Percentiles rank a stretch among this genome's conserved stretches.
These are phyloP conservation scores for Globisporangium heterothallicum DNA, from an alignment of 352 stramenopile species.

Conservation along the genomic window DNA sequence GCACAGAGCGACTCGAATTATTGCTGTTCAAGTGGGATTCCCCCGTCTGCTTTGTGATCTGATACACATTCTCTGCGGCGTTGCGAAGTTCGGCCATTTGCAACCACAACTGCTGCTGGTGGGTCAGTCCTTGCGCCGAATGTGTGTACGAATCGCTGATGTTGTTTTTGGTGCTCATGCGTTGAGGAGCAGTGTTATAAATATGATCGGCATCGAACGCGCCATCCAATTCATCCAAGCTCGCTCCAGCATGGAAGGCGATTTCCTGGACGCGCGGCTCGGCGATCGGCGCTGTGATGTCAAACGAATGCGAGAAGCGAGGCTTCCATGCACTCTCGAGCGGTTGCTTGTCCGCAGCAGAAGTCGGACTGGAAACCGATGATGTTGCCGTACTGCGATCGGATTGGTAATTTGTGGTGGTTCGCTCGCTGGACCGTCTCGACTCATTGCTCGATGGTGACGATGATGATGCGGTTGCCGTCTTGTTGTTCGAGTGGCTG, in stretches of 20 bases:
- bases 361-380: not conserved
- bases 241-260: not conserved
- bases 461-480: too few species aligned
- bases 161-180: too few species aligned
- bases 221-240: conserved; percentile 2
- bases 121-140: conserved; percentile 1
- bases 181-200: too few species aligned
- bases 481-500: not conserved
- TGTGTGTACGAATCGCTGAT: too few species aligned
- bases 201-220: not conserved
- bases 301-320: conserved; percentile 8
- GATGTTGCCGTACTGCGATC: not conserved
- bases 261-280: not conserved
- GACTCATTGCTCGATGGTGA: not conserved
- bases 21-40: conserved; percentile 6
- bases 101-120: conserved; percentile 30
- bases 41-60: conserved; percentile 13
- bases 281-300: conserved; percentile 4
- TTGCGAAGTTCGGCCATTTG: conserved; percentile 43
- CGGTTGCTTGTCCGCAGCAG: not conserved
- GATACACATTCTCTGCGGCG: conserved; percentile 41
- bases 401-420: not conserved
- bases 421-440: not conserved
- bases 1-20: not conserved
- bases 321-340: conserved; percentile 3